Evolutionary conservation across 106 monocot species (phyloP), one percentile per base, ranked within the genome.

Genomic region (Apostasia ramifera): DNA sequence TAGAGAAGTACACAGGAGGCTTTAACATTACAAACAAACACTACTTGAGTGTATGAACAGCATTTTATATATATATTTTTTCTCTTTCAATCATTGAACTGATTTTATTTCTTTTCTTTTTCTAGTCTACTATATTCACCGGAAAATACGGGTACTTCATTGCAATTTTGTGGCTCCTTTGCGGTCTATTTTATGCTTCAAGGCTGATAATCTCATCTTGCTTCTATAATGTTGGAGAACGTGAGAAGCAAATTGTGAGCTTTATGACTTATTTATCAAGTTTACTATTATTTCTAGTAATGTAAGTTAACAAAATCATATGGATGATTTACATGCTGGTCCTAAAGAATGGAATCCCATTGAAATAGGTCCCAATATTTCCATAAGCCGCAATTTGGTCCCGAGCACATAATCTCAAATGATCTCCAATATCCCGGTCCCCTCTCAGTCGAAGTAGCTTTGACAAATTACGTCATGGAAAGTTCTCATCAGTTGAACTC

Each of bases 31-130:
- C 91, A 55, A 77, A 91, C 81, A 91, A 87, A 70, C 87, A 94
- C 67, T 94, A 94, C 66, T 94, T 91, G 94, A 94, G 90, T 91
- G 94, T 94, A 85, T 80, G 81, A 53, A 42, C 44, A 69, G 41
- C 50, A 8, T 40, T 3, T 58, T 40, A 39, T 15, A 6, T 40
- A 39, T 59, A 5, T 59, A 40, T 8, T 10, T 26, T 26, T 26
- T 26, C 26, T 26, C 26, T 26, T 26, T 26, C 26, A 59, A 59
- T 59, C 37, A 39, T 59, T 59, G 40, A 40, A 49, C 62, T 41
- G 10, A 44, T 52, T 11, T 60, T 13, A 62, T 8, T 15, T 73
- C 14, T 76, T 44, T 55, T 4, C 41, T 45, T 66, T 39, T 71
- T 71, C 71, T 60, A 60, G 70, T 70, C 58, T 8, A 70, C 70